A percentile compares a stretch with the other conserved stretches of the same genome.
Conservation (phyloP, 2,329 filamentous ascomycete species). For the Chrysoporthe austroafricana region DNA sequence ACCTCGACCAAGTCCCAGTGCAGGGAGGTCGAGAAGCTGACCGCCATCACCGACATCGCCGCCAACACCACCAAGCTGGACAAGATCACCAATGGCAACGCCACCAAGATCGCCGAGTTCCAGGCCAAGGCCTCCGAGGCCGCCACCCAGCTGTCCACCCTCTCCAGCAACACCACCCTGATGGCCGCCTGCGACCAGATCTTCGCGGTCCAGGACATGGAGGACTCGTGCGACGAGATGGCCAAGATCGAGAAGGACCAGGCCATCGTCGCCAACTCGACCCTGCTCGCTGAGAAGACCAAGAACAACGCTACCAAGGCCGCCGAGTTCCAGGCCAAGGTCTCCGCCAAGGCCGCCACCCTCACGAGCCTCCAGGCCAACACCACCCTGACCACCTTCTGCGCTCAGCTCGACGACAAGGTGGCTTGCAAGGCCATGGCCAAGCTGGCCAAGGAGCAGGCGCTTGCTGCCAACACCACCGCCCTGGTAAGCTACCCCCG, state of each 20-base stretch:
- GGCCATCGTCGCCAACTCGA: constrained; percentile 35
- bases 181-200: constrained; percentile 40
- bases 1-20: constrained; percentile 40
- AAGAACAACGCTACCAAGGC: constrained; percentile 39
- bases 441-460: constrained; percentile 31
- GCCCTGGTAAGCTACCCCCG: constrained; percentile 30
- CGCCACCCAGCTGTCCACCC: constrained; percentile 36
- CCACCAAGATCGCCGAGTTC: constrained; percentile 41
- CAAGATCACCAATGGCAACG: constrained; percentile 40
- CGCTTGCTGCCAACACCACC: constrained; percentile 37
- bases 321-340: constrained; percentile 34
- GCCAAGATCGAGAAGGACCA: constrained; percentile 33
- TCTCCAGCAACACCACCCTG: constrained; percentile 43
- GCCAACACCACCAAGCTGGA: constrained; percentile 42
- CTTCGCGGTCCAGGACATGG: constrained; percentile 36
- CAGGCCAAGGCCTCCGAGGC: constrained; percentile 42
- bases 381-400: constrained; percentile 34
- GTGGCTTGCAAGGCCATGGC: constrained; percentile 30
- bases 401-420: constrained; percentile 30
- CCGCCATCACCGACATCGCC: constrained; percentile 38
- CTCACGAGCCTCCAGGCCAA: constrained; percentile 34
- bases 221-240: constrained; percentile 38
- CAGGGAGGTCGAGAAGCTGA: constrained; percentile 38
- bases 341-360: constrained; percentile 29
- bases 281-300: constrained; percentile 31